A percentile compares a stretch with the other conserved stretches of the same genome.
Evolutionary conservation across 2,329 filamentous ascomycete genomes (phyloP).

Genomic region (Penicillium fuscoglaucum): DNA sequence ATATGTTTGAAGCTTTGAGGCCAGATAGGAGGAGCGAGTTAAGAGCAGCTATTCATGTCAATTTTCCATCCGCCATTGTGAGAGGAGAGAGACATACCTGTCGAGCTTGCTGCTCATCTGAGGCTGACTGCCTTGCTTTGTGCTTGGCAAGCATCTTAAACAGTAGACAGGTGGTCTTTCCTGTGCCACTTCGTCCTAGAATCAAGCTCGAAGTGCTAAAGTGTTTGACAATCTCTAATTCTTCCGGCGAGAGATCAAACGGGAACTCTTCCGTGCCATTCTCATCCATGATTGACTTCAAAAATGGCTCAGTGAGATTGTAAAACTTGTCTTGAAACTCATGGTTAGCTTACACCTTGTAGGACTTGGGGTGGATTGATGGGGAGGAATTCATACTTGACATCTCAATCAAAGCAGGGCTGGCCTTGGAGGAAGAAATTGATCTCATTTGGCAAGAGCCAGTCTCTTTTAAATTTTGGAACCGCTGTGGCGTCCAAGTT

Average conservation of each 20-base stretch:
- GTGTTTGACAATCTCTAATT: slow-evolving; percentile 29
- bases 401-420: slow-evolving; percentile 15
- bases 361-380: too few species aligned
- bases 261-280: slow-evolving; percentile 30
- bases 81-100: slow-evolving; percentile 16
- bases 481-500: slow-evolving; percentile 15
- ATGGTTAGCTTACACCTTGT: not conserved
- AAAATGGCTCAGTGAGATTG: slow-evolving; percentile 29
- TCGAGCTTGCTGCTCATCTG: slow-evolving; percentile 12
- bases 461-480: not conserved
- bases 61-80: not conserved
- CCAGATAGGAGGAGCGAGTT: slow-evolving; percentile 31
- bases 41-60: slow-evolving; percentile 27
- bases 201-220: slow-evolving; percentile 29
- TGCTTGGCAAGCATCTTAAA: slow-evolving; percentile 33
- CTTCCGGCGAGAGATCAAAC: slow-evolving; percentile 34
- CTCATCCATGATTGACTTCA: slow-evolving; percentile 20
- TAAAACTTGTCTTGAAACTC: slow-evolving; percentile 30
- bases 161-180: slow-evolving; percentile 35
- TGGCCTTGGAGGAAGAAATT: not conserved
- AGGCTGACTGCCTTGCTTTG: slow-evolving; percentile 12
- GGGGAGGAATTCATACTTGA: slow-evolving; percentile 10
- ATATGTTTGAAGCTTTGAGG: slow-evolving; percentile 29
- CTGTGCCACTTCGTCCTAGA: slow-evolving; percentile 35
- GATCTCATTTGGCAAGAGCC: not conserved